Base-by-base conservation (phyloP, 805 yeast genomes). In the Myxozyma sirexii region DNA sequence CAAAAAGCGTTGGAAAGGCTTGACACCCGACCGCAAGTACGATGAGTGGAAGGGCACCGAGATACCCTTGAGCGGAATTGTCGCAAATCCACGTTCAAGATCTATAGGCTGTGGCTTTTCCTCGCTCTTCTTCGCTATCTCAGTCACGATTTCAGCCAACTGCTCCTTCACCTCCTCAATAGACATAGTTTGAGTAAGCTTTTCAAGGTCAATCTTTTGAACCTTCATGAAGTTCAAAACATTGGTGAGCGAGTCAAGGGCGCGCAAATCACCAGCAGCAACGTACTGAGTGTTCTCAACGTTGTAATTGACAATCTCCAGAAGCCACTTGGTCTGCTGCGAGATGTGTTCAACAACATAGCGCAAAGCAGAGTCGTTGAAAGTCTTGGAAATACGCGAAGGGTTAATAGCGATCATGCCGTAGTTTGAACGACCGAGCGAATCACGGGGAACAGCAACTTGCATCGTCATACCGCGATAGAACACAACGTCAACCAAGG, bases 401-500 rank as follows among this genome's bases (percentile, higher is more conserved):
- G 99, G 99, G 80, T 96, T 94, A 60, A 93, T 92, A 55, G 99
- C 99, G 80, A 90, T 84, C 99, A 94, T 94, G 82, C 98, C 98
- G 73, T 94, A 94, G 81, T 94, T 94, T 60, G 99, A 94, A 79
- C 98, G 88, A 51, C 99, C 99, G 53, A 77, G 74, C 57, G 85
- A 83, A 77, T 94, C 99, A 80, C 99, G 88, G 74, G 98, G 98
- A 67, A 94, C 99, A 49, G 99, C 99, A 67, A 94, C 99, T 81
- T 94, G 99, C 99, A 94, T 94, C 51, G 99, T 96, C 98, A 94
- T 94, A 83, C 99, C 99, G 82, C 99, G 87, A 84, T 94, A 96
- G 83, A 94, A 94, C 31, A 65, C 68, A 41, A 65, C 65, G 37
- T 65, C 68, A 23, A 65, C 68, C n/a, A 65, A 49, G 2, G 56